Percentiles rank a stretch among this genome's conserved stretches.
Evolutionary conservation across 805 yeast species (phyloP).

Genomic region (Hanseniaspora guilliermondii): DNA sequence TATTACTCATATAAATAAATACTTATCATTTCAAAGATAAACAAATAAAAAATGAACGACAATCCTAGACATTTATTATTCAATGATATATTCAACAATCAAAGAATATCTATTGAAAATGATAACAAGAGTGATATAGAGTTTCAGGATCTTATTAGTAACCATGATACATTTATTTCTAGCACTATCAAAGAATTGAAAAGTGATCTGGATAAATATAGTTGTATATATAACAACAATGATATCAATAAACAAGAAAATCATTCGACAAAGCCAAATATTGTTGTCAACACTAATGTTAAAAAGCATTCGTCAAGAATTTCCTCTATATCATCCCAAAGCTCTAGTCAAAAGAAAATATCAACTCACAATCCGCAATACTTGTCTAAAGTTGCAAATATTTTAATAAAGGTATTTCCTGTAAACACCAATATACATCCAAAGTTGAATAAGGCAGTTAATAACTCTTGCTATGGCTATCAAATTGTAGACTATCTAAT

Average conservation of each 20-base stretch:
- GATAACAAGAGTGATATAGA: neutral
- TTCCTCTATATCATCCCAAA: slow-evolving; percentile 14
- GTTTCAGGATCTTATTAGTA: neutral
- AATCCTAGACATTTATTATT: slow-evolving; percentile 9
- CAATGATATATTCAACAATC: slow-evolving; percentile 10
- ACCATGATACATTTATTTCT: neutral
- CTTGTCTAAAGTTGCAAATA: slow-evolving; percentile 69
- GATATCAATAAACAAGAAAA: neutral
- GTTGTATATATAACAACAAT: neutral
- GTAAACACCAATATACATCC: slow-evolving; percentile 44
- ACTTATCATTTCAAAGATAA: too few relatives aligned
- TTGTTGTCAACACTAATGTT: neutral
- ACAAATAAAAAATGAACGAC: neutral
- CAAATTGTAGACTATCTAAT: slow-evolving; percentile 90
- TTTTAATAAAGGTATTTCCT: slow-evolving; percentile 56
- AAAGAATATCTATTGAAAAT: neutral
- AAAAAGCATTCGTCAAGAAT: neutral
- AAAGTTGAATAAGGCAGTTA: slow-evolving; percentile 84
- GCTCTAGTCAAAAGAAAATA: slow-evolving; percentile 38
- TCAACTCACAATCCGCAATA: slow-evolving; percentile 72
- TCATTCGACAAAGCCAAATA: neutral
- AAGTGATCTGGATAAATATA: neutral
- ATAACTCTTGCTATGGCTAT: slow-evolving; percentile 80
- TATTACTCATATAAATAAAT: too few relatives aligned
- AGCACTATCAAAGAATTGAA: neutral